Conservation (phyloP, 2,329 filamentous ascomycete genomes). For the Tolypocladium inflatum region DNA sequence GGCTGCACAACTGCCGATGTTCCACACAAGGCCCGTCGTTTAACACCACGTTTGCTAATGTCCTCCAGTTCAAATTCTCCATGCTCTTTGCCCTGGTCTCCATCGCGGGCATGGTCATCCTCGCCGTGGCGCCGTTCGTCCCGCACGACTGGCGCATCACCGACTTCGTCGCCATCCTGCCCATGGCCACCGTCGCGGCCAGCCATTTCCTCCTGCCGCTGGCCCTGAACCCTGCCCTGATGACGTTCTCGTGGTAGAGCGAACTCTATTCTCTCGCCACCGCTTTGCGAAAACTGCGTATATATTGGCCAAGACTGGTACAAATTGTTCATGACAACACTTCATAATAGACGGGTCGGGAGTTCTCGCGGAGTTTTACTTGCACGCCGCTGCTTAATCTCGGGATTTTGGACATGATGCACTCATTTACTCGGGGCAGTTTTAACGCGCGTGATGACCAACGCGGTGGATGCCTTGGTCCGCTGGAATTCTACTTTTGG, state of each 20-base stretch:
- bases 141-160: constrained; percentile 57
- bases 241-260: constrained; percentile 66
- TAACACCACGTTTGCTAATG: constrained; percentile 9
- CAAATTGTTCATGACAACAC: background rate
- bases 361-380: background rate
- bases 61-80: constrained; percentile 58
- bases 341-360: constrained; percentile 2
- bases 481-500: background rate
- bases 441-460: constrained; percentile 1
- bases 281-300: background rate
- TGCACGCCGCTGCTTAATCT: background rate
- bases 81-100: constrained; percentile 52
- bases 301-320: background rate
- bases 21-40: background rate
- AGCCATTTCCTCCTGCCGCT: constrained; percentile 65
- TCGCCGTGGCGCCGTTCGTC: constrained; percentile 54
- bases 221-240: constrained; percentile 67
- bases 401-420: background rate
- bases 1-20: background rate
- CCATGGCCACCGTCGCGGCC: constrained; percentile 60
- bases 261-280: constrained; percentile 1
- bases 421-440: background rate
- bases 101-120: constrained; percentile 52
- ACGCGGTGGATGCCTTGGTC: background rate
- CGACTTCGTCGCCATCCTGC: constrained; percentile 67